A percentile compares a stretch with the other conserved stretches of the same genome.
phyloP scores from a whole-genome alignment of 345 rosid genomes.

The Gossypium sturtianum region DNA sequence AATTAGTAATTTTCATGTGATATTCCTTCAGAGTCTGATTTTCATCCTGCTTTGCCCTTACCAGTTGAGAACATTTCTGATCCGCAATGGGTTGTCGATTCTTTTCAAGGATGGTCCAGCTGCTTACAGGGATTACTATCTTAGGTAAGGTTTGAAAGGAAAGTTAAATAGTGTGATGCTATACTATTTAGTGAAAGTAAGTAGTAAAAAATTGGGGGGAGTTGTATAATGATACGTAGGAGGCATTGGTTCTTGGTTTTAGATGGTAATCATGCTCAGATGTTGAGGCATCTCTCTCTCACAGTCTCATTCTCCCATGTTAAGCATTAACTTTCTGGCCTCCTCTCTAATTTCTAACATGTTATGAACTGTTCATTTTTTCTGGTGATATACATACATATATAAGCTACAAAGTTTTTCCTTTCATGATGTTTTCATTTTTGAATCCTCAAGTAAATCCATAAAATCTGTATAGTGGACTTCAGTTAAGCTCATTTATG shows the following conservation, averaged over 20 bases:
- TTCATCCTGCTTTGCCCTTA: slow-evolving; percentile 10
- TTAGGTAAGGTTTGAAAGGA: slow-evolving; percentile 37
- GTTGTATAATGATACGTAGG: not conserved
- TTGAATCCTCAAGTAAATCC: not conserved
- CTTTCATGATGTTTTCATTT: not conserved
- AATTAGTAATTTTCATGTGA: not conserved
- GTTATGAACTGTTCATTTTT: not conserved
- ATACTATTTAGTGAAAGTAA: not conserved
- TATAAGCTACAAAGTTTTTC: not conserved
- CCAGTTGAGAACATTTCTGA: slow-evolving; percentile 92
- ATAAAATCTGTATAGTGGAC: not conserved
- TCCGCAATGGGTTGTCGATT: slow-evolving; percentile 81
- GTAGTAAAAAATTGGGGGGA: not conserved
- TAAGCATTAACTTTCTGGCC: not conserved
- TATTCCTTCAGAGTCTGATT: not conserved
- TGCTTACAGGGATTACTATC: slow-evolving; percentile 73
- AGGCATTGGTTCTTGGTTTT: slow-evolving; percentile 11
- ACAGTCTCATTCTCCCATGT: not conserved
- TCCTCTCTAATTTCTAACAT: not conserved
- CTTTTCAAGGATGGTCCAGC: slow-evolving; percentile 87
- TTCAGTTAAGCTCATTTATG: not conserved
- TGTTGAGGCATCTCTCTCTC: not conserved
- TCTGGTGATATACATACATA: not conserved
- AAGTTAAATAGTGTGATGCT: not conserved
- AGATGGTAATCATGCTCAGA: not conserved